Conservation (phyloP, 2,329 filamentous ascomycete genomes). For the Aplosporella prunicola region DNA sequence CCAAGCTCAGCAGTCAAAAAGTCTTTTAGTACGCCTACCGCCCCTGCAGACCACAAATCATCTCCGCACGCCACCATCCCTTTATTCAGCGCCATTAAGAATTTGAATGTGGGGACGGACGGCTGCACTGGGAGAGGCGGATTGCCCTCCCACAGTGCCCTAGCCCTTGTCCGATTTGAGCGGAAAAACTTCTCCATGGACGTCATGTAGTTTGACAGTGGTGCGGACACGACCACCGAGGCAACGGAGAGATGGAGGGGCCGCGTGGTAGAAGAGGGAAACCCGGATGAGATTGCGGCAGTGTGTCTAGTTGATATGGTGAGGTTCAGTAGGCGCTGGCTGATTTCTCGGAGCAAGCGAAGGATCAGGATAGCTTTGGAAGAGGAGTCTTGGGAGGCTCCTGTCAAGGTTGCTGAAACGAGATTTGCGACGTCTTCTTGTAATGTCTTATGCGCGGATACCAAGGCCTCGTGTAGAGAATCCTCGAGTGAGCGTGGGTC, state of each 20-base stretch:
- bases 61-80: conserved; percentile 61
- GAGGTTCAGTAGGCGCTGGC: conserved; percentile 49
- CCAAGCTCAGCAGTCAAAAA: too few species aligned
- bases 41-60: conserved; percentile 72
- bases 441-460: conserved; percentile 49
- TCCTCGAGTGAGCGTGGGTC: conserved; percentile 57
- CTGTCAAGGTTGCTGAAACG: conserved; percentile 23
- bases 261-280: conserved; percentile 47
- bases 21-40: conserved; percentile 57
- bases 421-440: conserved; percentile 35
- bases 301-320: conserved; percentile 21
- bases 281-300: conserved; percentile 19
- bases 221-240: conserved; percentile 39
- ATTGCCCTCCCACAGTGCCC: conserved; percentile 70
- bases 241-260: conserved; percentile 56
- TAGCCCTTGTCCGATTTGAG: conserved; percentile 46
- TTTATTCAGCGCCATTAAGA: conserved; percentile 55
- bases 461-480: conserved; percentile 48
- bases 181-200: conserved; percentile 37
- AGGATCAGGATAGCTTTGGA: conserved; percentile 53
- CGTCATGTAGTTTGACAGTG: conserved; percentile 35
- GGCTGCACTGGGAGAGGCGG: conserved; percentile 69
- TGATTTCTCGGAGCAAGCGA: conserved; percentile 64
- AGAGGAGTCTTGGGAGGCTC: conserved; percentile 31
- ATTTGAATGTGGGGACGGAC: conserved; percentile 62